Conservation (phyloP, 805 yeast species). For the Monosporozyma yasuniensis region DNA sequence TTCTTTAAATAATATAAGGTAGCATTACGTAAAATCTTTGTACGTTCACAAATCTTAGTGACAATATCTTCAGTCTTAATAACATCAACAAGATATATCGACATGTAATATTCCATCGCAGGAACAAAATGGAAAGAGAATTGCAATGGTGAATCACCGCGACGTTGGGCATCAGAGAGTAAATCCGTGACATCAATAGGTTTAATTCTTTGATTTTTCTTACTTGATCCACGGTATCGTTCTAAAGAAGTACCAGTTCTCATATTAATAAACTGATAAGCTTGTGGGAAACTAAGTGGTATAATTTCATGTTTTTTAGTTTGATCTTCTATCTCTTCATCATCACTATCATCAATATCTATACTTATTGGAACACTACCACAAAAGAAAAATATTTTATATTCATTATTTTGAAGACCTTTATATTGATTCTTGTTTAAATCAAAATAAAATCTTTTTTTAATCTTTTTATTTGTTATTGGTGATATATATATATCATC, state of each 20-base stretch:
- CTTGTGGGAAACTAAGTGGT: background rate
- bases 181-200: background rate
- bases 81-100: background rate
- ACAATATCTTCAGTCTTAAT: background rate
- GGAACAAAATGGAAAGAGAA: background rate
- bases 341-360: background rate
- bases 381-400: background rate
- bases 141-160: background rate
- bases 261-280: background rate
- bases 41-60: slow-evolving; percentile 10
- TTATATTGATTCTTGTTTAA: background rate
- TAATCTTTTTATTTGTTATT: background rate
- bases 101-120: background rate
- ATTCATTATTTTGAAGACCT: background rate
- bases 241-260: background rate
- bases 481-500: background rate
- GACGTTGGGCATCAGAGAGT: background rate
- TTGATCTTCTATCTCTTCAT: background rate
- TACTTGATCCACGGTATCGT: background rate
- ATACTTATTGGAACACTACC: background rate
- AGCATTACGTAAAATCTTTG: slow-evolving; percentile 44
- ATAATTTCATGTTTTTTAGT: background rate
- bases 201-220: background rate
- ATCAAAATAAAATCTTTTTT: background rate
- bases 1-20: slow-evolving; percentile 41